These are phyloP conservation scores for Tylopilus felleus DNA, from an alignment of 768 basidiomycete species.

Conservation along the genomic window DNA sequence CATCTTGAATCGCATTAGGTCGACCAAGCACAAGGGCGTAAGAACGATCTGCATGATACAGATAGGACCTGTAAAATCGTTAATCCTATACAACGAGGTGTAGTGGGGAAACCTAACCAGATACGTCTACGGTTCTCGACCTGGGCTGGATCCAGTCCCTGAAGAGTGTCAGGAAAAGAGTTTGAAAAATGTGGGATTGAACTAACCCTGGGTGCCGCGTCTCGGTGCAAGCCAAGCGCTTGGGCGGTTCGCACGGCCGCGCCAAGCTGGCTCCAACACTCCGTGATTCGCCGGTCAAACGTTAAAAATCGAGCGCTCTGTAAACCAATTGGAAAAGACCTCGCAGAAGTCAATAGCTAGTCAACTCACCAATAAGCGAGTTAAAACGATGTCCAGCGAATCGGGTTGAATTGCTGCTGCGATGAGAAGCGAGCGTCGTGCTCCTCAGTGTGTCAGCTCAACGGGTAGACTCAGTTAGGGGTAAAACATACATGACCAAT, in stretches of 20 bases:
- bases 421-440: constrained; percentile 82
- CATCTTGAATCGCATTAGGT: constrained; percentile 86
- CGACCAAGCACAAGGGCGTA: constrained; percentile 90
- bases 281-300: constrained; percentile 83
- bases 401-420: constrained; percentile 94
- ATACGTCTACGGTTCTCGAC: constrained; percentile 88
- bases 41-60: constrained; percentile 92
- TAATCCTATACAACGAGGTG: neutral
- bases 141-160: constrained; percentile 72
- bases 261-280: constrained; percentile 95
- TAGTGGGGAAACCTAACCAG: constrained; percentile 49
- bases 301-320: constrained; percentile 67
- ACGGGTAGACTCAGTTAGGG: constrained; percentile 1
- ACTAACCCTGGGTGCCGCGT: constrained; percentile 77
- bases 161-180: constrained; percentile 8
- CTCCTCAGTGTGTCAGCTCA: constrained; percentile 39
- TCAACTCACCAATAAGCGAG: constrained; percentile 65
- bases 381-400: constrained; percentile 87
- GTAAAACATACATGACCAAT: constrained; percentile 83
- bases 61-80: constrained; percentile 59
- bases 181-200: neutral
- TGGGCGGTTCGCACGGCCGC: constrained; percentile 92
- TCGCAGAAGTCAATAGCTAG: neutral
- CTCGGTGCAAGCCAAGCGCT: constrained; percentile 88
- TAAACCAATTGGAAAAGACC: constrained; percentile 12